Conservation (phyloP, 495 filamentous ascomycete species). For the Terfezia claveryi region DNA sequence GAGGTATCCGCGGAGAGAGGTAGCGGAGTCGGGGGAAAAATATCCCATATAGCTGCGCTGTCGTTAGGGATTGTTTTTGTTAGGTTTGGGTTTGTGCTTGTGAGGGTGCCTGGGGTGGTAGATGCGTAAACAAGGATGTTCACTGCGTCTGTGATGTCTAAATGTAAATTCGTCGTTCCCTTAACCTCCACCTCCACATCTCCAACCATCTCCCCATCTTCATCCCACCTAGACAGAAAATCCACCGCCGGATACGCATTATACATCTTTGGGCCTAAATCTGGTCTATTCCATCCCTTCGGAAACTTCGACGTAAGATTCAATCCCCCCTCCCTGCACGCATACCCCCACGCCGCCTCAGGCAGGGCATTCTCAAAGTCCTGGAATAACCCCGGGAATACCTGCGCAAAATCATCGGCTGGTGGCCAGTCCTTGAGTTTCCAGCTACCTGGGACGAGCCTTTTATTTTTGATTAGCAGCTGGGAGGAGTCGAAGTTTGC, state of each 20-base stretch:
- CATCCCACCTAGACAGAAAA: slow-evolving; percentile 7
- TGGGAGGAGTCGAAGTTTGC: slow-evolving; percentile 3
- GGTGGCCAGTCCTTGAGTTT: slow-evolving; percentile 21
- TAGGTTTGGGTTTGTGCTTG: slow-evolving; percentile 1
- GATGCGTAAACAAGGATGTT: slow-evolving; percentile 18
- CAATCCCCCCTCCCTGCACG: slow-evolving; percentile 9
- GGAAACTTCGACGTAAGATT: slow-evolving; percentile 17
- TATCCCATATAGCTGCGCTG: slow-evolving; percentile 20
- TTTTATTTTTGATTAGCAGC: background rate
- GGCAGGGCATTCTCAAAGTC: slow-evolving; percentile 20
- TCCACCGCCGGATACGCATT: slow-evolving; percentile 16
- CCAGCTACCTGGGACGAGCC: background rate
- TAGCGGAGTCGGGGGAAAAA: slow-evolving; percentile 15
- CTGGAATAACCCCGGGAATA: slow-evolving; percentile 15
- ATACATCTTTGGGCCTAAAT: slow-evolving; percentile 21
- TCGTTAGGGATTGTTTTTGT: slow-evolving; percentile 3
- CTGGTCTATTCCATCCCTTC: slow-evolving; percentile 8
- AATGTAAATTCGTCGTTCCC: slow-evolving; percentile 20
- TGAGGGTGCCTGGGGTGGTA: slow-evolving; percentile 1
- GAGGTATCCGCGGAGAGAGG: slow-evolving; percentile 12
- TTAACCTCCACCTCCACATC: slow-evolving; percentile 1
- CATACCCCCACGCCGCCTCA: slow-evolving; percentile 11
- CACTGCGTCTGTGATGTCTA: slow-evolving; percentile 20
- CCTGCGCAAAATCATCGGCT: slow-evolving; percentile 9
- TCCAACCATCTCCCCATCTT: background rate